These are phyloP conservation scores for Xylaria sp. DNA, from an alignment of 2,329 filamentous ascomycete genomes.

Conservation along the genomic window DNA sequence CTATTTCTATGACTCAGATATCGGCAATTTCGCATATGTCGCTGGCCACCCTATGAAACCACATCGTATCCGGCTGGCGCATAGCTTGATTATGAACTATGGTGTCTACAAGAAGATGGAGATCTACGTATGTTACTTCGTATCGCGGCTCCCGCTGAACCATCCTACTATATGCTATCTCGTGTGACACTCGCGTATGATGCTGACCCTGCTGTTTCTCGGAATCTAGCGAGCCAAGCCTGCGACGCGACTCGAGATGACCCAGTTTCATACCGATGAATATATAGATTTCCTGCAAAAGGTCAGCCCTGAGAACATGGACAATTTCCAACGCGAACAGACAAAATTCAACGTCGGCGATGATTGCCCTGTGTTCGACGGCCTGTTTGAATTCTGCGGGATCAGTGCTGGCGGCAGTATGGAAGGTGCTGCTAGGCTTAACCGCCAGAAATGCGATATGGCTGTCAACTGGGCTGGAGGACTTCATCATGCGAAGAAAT, in stretches of 20 bases:
- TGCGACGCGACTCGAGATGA: slow-evolving; percentile 89
- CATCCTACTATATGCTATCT: neutral
- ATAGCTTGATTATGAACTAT: slow-evolving; percentile 96
- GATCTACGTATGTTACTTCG: slow-evolving; percentile 75
- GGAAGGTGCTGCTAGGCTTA: slow-evolving; percentile 90
- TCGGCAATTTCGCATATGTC: slow-evolving; percentile 98
- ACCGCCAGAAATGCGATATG: slow-evolving; percentile 92
- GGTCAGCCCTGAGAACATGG: slow-evolving; percentile 99
- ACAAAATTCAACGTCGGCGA: slow-evolving; percentile 94
- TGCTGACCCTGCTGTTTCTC: slow-evolving; percentile 25
- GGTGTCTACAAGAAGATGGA: slow-evolving; percentile 97
- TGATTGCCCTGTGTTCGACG: slow-evolving; percentile 97
- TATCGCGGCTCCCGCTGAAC: neutral
- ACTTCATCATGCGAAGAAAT: slow-evolving; percentile 97
- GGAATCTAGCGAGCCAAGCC: slow-evolving; percentile 78
- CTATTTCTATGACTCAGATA: slow-evolving; percentile 98
- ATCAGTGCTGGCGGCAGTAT: slow-evolving; percentile 95
- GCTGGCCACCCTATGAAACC: slow-evolving; percentile 99
- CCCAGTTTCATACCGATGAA: slow-evolving; percentile 92
- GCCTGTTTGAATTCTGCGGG: slow-evolving; percentile 95
- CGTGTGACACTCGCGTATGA: neutral
- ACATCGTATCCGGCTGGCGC: slow-evolving; percentile 92
- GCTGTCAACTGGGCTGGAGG: slow-evolving; percentile 99
- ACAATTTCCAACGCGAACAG: slow-evolving; percentile 89
- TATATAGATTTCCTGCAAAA: slow-evolving; percentile 96